These are phyloP conservation scores for Streptanthus diversifolius DNA, from an alignment of 345 rosid species.

Conservation along the genomic window DNA sequence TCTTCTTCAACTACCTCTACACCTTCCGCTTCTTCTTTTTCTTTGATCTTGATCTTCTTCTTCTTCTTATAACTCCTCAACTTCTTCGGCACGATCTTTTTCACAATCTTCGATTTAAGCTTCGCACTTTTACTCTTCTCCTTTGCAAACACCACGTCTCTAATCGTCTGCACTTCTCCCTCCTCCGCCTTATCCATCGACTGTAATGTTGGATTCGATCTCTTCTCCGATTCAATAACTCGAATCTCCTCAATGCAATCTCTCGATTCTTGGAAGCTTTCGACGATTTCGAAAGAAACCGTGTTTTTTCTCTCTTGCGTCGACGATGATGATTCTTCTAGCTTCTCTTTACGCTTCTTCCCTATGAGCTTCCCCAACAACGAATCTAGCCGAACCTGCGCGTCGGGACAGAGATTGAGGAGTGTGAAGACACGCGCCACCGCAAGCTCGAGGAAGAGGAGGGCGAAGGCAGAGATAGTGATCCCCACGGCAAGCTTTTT, in stretches of 20 bases:
- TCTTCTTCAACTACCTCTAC: conserved; percentile 9
- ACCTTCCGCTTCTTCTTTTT: background rate
- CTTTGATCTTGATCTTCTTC: conserved; percentile 29
- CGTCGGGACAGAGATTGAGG: conserved; percentile 29
- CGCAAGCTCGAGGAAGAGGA: conserved; percentile 47
- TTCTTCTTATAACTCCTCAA: conserved; percentile 43
- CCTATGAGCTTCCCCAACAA: conserved; percentile 20
- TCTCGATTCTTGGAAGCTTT: conserved; percentile 1
- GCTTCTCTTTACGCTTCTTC: background rate
- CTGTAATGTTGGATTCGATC: background rate
- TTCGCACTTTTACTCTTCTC: conserved; percentile 35
- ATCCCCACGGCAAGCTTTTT: conserved; percentile 51
- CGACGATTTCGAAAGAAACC: background rate
- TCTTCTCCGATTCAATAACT: background rate
- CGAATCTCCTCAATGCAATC: background rate
- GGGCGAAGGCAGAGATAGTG: conserved; percentile 56
- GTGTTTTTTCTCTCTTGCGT: background rate
- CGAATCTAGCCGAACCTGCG: conserved; percentile 1
- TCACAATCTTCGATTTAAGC: conserved; percentile 46
- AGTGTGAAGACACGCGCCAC: conserved; percentile 35
- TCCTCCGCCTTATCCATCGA: conserved; percentile 16
- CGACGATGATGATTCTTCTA: background rate
- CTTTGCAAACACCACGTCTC: conserved; percentile 17
- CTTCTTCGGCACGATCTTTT: conserved; percentile 65
- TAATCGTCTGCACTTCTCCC: conserved; percentile 17